A percentile compares a stretch with the other conserved stretches of the same genome.
Conservation (phyloP, 441 rosid species). For the Codiaeum variegatum region DNA sequence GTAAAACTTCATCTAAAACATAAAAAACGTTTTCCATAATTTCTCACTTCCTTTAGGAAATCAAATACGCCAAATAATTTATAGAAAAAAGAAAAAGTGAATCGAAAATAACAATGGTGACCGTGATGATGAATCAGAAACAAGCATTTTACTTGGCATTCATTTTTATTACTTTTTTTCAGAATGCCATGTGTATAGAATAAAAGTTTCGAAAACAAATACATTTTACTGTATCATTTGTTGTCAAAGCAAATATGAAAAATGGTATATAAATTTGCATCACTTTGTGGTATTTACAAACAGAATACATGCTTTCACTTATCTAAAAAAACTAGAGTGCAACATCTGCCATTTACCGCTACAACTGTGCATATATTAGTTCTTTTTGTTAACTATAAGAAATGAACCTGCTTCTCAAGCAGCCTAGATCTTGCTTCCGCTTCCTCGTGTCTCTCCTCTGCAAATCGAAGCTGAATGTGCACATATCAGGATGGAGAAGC, state of each 20-base stretch:
- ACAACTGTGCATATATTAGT: neutral
- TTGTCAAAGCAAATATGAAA: too few species aligned
- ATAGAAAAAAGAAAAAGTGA: too few species aligned
- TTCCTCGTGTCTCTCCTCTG: slow-evolving; percentile 52
- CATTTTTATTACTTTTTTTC: neutral
- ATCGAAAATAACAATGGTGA: too few species aligned
- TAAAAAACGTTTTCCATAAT: neutral
- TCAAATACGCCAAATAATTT: too few species aligned
- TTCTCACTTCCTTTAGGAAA: too few species aligned
- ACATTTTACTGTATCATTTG: neutral
- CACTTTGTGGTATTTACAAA: neutral
- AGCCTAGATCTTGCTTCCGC: slow-evolving; percentile 82
- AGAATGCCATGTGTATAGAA: neutral
- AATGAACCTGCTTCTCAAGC: slow-evolving; percentile 80
- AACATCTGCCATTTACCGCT: neutral
- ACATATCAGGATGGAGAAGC: slow-evolving; percentile 23
- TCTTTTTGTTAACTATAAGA: neutral
- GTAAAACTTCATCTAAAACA: neutral
- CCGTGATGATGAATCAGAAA: too few species aligned
- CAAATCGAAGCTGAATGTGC: slow-evolving; percentile 43
- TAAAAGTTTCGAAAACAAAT: neutral
- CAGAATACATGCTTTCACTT: neutral
- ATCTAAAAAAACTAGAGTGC: neutral
- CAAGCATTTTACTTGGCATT: too few species aligned
- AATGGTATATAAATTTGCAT: neutral